phyloP scores from a whole-genome alignment of 1,284 basidiomycete species.

The Cutaneotrichosporon spelunceum region DNA sequence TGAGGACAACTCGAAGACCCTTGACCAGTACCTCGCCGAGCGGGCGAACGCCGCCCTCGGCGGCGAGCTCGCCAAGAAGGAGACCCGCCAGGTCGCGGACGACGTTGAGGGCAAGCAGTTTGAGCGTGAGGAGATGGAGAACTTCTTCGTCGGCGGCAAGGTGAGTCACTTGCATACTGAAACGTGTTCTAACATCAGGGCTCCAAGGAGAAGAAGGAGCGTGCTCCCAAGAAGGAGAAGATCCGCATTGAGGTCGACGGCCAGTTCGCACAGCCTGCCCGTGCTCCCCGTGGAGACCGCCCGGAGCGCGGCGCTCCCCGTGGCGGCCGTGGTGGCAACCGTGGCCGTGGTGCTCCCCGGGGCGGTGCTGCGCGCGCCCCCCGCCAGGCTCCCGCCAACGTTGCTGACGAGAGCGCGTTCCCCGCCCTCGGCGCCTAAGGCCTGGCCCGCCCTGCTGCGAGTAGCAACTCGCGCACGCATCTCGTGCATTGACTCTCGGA shows the following conservation, averaged over 20 bases:
- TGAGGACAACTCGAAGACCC: constrained; percentile 76
- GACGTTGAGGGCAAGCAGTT: constrained; percentile 44
- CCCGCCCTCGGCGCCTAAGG: constrained; percentile 60
- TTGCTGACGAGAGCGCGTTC: constrained; percentile 76
- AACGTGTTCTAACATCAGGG: background rate
- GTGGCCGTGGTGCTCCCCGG: constrained; percentile 52
- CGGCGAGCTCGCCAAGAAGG: constrained; percentile 31
- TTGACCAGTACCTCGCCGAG: constrained; percentile 53
- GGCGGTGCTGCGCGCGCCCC: constrained; percentile 38
- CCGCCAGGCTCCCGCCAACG: constrained; percentile 55
- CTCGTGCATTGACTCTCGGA: constrained; percentile 3
- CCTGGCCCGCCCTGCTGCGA: constrained; percentile 1
- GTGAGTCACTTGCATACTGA: constrained; percentile 23
- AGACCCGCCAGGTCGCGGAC: constrained; percentile 35
- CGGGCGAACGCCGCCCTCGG: constrained; percentile 39
- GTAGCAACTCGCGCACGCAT: background rate
- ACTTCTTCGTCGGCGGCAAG: constrained; percentile 48
- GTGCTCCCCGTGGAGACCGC: constrained; percentile 33
- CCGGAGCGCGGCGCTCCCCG: constrained; percentile 31
- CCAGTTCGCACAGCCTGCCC: constrained; percentile 46
- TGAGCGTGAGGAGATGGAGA: constrained; percentile 44
- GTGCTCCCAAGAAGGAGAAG: constrained; percentile 50
- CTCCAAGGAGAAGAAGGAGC: constrained; percentile 32
- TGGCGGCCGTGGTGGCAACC: constrained; percentile 42
- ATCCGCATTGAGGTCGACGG: constrained; percentile 52